Evolutionary conservation across 192 early-diverging fungal genomes (phyloP).

Genomic region (Piromyces sp.): DNA sequence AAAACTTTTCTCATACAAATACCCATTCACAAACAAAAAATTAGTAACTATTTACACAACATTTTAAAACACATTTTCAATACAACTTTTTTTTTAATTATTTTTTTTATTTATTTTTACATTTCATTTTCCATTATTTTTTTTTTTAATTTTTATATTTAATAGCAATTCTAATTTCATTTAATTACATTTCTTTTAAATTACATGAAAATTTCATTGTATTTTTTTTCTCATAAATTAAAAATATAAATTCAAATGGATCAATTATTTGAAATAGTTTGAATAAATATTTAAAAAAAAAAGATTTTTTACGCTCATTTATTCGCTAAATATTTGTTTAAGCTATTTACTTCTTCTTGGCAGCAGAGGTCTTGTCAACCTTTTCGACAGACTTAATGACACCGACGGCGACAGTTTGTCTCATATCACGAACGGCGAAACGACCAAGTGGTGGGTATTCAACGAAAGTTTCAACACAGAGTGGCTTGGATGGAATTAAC

Average conservation of each 20-base stretch:
- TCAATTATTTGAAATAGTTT: not conserved
- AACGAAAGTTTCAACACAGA: slow-evolving; percentile 85
- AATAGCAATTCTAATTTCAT: not conserved
- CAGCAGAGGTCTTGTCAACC: slow-evolving; percentile 42
- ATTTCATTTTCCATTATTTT: not conserved
- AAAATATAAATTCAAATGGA: not conserved
- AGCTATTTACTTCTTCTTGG: not conserved
- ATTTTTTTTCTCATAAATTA: not conserved
- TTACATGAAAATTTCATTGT: not conserved
- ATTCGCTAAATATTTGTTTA: not conserved
- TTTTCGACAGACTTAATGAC: slow-evolving; percentile 86
- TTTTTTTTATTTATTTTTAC: not conserved
- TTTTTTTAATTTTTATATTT: not conserved
- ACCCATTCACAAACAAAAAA: too few species aligned
- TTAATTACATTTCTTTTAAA: not conserved
- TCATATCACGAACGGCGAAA: slow-evolving; percentile 95
- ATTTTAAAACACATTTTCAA: too few species aligned
- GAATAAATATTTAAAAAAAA: not conserved
- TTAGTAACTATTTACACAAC: too few species aligned
- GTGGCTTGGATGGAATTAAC: slow-evolving; percentile 86
- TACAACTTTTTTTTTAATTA: too few species aligned
- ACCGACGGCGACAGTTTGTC: slow-evolving; percentile 93
- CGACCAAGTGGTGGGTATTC: slow-evolving; percentile 89
- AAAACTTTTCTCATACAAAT: too few species aligned
- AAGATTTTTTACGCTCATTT: not conserved